Conservation (phyloP, 306 rosid species). For the Malus sylvestris region DNA sequence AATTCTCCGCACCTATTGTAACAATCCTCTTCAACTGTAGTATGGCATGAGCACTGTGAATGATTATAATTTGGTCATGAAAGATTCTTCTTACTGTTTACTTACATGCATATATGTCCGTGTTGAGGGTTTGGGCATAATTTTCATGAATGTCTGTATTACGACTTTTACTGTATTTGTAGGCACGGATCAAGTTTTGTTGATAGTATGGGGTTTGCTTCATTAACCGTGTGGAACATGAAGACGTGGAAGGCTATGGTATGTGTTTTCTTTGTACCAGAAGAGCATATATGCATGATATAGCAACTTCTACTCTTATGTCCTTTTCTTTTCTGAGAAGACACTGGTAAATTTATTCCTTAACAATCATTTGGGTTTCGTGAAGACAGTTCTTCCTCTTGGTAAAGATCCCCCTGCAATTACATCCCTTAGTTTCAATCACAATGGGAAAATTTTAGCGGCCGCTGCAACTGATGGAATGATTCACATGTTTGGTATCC, state of each 20-base stretch:
- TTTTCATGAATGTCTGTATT: conserved; percentile 13
- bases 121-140: conserved; percentile 3
- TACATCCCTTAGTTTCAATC: conserved; percentile 90
- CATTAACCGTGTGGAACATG: conserved; percentile 96
- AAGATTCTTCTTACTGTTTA: background rate
- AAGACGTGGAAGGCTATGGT: conserved; percentile 94
- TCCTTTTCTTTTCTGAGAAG: background rate
- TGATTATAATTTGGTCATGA: background rate
- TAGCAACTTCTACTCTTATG: background rate
- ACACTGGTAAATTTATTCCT: conserved; percentile 17
- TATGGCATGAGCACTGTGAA: background rate
- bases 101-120: background rate
- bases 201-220: conserved; percentile 72
- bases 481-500: conserved; percentile 99
- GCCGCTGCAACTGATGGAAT: conserved; percentile 94
- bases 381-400: conserved; percentile 98
- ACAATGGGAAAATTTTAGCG: conserved; percentile 92
- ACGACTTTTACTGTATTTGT: conserved; percentile 18
- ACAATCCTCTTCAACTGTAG: background rate
- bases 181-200: conserved; percentile 55
- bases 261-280: conserved; percentile 34
- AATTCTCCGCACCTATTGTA: background rate
- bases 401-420: conserved; percentile 99
- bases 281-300: background rate
- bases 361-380: conserved; percentile 47